A percentile compares a stretch with the other conserved stretches of the same genome.
Conservation (phyloP, 2,329 filamentous ascomycete species). For the Salinomyces thailandicus region DNA sequence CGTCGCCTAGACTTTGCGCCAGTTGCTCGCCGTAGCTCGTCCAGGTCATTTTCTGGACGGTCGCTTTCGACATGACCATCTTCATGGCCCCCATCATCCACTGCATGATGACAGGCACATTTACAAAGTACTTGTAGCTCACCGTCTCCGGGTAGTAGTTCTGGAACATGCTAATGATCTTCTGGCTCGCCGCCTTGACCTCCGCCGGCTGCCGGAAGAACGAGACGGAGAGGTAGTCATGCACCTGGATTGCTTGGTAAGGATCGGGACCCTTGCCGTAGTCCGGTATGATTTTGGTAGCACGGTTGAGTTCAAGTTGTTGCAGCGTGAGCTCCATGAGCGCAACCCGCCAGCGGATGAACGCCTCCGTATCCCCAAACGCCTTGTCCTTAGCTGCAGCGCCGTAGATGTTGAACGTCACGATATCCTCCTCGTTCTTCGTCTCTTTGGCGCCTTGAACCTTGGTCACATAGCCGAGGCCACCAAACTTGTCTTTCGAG, state of each 20-base stretch:
- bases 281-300: conserved; percentile 55
- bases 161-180: conserved; percentile 72
- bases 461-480: conserved; percentile 71
- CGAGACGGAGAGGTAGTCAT: conserved; percentile 82
- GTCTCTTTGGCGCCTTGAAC: conserved; percentile 48
- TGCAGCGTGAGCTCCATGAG: conserved; percentile 80
- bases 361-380: conserved; percentile 72
- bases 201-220: conserved; percentile 73
- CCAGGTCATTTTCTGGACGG: conserved; percentile 40
- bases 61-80: conserved; percentile 38
- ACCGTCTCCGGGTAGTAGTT: conserved; percentile 83
- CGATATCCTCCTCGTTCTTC: conserved; percentile 50
- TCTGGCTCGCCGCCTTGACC: conserved; percentile 64
- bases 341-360: conserved; percentile 79
- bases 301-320: conserved; percentile 59
- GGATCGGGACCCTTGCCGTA: conserved; percentile 57
- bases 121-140: conserved; percentile 89
- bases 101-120: conserved; percentile 83
- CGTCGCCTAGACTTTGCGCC: conserved; percentile 52
- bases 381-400: conserved; percentile 69
- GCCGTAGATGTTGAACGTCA: conserved; percentile 92
- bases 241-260: conserved; percentile 84
- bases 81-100: conserved; percentile 48
- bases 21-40: conserved; percentile 54
- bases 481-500: conserved; percentile 59